Evolutionary conservation across 164 flowering plant species (phyloP).

Genomic region (Liquidambar formosana): DNA sequence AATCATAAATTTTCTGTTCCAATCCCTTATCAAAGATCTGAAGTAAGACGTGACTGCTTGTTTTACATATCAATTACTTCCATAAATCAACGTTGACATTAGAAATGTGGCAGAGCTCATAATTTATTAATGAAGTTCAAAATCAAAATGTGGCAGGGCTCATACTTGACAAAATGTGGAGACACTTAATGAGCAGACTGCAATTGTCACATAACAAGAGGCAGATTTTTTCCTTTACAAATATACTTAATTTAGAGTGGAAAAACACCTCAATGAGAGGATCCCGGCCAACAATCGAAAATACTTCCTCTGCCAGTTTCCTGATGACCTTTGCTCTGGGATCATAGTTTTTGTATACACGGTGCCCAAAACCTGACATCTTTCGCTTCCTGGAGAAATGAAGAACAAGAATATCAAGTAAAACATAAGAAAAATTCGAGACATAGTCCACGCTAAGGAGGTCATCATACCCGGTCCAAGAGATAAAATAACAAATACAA

Average conservation of each 20-base stretch:
- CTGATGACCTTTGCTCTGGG: constrained; percentile 97
- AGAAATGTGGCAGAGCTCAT: too few species aligned
- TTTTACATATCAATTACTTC: too few species aligned
- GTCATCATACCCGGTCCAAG: neutral
- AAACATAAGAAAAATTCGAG: neutral
- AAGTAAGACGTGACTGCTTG: too few species aligned
- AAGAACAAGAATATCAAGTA: neutral
- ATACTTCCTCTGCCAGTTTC: constrained; percentile 93
- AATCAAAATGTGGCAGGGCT: too few species aligned
- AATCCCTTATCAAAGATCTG: too few species aligned
- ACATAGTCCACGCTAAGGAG: neutral
- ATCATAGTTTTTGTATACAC: constrained; percentile 97
- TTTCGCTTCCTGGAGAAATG: constrained; percentile 71
- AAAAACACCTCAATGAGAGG: constrained; percentile 90
- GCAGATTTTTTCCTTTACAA: neutral
- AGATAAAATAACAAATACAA: neutral
- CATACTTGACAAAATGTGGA: too few species aligned
- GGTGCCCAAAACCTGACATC: constrained; percentile 99
- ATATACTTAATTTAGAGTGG: neutral
- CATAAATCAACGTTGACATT: too few species aligned
- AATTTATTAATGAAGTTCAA: too few species aligned
- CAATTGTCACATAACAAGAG: neutral
- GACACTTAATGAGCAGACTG: neutral
- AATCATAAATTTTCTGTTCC: too few species aligned
- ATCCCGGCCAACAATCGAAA: constrained; percentile 96